Base-by-base conservation (phyloP, 495 filamentous ascomycete species). In the Podospora anserina region DNA sequence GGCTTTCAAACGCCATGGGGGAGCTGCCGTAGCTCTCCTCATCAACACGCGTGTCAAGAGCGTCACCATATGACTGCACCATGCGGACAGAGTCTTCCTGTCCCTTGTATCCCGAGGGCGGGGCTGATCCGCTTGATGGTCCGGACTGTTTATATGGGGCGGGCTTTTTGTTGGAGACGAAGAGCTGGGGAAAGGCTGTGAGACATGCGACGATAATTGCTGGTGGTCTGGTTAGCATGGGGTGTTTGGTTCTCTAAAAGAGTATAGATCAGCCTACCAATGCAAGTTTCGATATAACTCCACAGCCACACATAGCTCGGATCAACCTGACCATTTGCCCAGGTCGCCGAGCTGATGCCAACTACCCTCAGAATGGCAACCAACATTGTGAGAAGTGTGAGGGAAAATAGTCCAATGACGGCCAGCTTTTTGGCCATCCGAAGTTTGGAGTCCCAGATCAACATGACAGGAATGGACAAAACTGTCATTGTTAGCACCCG, bases 241-340 rank as follows among this genome's bases (percentile, higher is more conserved):
- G 0, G 15, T 58, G 20, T 23, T 23, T 23, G 20, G 20, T 23
- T 23, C 20, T 23, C 23, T 2, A 26, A 2, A 20, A n/a, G 55
- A 3, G 55, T 58, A 23, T 1, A 4, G 55, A 7, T 20, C 5
- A 0, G 7, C 55, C 7, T 58, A 58, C 55, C 55, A 19, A 63
- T 63, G 9, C 61, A 63, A 28, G 30, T 63, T 27, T 63, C 61
- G n/a, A 63, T 49, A 19, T 16, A 34, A 23, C 61, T 49, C 61
- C 61, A 63, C 5, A 63, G 61, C 18, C 27, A 63, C 11, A 49
- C 0, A 6, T 44, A 63, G 13, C 27, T 39, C 1, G 61, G 61
- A 5, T 63, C 61, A 7, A 63, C 16, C 18, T 63, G 61, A 49
- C 61, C 28, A 23, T 63, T 32, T 4, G 18, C n/a, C 27, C 18